Evolutionary conservation across 106 monocot species (phyloP).

Genomic region (Phalaenopsis aphrodite): DNA sequence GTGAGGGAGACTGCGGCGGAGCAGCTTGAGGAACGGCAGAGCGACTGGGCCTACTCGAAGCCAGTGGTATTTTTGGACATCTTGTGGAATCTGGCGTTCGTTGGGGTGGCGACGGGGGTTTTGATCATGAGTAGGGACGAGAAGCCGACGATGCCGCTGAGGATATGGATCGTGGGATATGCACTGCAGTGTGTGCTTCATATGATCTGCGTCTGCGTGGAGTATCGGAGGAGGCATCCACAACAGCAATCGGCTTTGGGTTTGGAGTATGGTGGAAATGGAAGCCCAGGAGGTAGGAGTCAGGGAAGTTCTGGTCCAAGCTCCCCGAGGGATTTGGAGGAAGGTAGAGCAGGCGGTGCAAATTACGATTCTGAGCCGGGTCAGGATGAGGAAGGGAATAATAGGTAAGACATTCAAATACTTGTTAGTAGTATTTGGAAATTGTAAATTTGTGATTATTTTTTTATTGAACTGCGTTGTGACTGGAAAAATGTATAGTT

Average conservation of each 20-base stretch:
- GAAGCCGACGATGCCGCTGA: slow-evolving; percentile 40
- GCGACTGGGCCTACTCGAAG: slow-evolving; percentile 56
- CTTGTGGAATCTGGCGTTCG: slow-evolving; percentile 53
- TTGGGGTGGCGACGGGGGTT: slow-evolving; percentile 29
- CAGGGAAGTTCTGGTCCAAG: slow-evolving; percentile 12
- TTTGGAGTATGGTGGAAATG: neutral
- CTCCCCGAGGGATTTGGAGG: slow-evolving; percentile 23
- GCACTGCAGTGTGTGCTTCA: slow-evolving; percentile 45
- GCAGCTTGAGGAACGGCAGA: slow-evolving; percentile 56
- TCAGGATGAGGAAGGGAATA: slow-evolving; percentile 24
- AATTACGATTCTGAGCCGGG: slow-evolving; percentile 14
- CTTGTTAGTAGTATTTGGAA: neutral
- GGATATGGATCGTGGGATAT: slow-evolving; percentile 49
- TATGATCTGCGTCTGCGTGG: slow-evolving; percentile 42
- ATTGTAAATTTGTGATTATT: neutral
- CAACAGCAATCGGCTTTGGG: neutral
- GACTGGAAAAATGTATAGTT: neutral
- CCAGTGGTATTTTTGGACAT: slow-evolving; percentile 59
- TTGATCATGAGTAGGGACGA: slow-evolving; percentile 33
- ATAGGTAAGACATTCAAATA: slow-evolving; percentile 7
- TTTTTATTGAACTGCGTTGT: neutral
- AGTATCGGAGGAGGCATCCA: slow-evolving; percentile 29
- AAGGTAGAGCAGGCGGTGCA: slow-evolving; percentile 2
- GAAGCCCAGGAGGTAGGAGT: slow-evolving; percentile 3
- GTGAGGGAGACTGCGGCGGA: slow-evolving; percentile 50